phyloP scores from a whole-genome alignment of 78 protist species.

The Dictyostelium intermedium region DNA sequence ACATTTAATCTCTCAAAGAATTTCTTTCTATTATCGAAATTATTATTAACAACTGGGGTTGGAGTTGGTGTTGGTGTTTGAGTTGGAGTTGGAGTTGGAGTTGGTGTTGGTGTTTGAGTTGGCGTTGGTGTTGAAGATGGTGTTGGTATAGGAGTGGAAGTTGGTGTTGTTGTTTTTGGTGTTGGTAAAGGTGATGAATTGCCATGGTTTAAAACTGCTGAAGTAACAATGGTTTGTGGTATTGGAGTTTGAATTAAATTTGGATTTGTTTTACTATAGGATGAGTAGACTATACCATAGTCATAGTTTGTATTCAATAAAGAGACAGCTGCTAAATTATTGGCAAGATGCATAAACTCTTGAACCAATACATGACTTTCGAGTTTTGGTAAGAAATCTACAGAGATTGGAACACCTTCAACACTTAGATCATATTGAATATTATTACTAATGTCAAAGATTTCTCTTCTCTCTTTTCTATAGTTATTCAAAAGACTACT shows the following conservation, averaged over 20 bases:
- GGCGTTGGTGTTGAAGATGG: not conserved
- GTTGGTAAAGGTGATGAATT: not conserved
- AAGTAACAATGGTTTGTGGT: not conserved
- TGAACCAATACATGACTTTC: constrained; percentile 71
- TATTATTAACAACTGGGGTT: not conserved
- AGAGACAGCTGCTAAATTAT: constrained; percentile 59
- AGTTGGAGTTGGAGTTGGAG: not conserved
- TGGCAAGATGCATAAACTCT: constrained; percentile 74
- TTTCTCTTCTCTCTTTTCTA: constrained; percentile 54
- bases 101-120: not conserved
- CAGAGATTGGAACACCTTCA: constrained; percentile 46
- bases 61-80: not conserved
- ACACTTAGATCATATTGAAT: constrained; percentile 52
- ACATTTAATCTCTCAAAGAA: constrained; percentile 63
- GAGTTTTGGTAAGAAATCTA: constrained; percentile 48
- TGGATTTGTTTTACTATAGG: not conserved
- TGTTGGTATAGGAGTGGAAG: not conserved
- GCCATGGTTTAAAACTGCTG: not conserved
- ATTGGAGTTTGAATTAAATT: not conserved
- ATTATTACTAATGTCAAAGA: constrained; percentile 61
- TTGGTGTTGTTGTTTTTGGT: not conserved
- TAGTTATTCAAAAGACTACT: constrained; percentile 47
- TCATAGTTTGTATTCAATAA: constrained; percentile 19
- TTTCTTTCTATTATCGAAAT: constrained; percentile 53
- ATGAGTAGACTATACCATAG: constrained; percentile 63